Base-by-base conservation (phyloP, 352 stramenopile genomes). In the Globisporangium rhizosaccharum region DNA sequence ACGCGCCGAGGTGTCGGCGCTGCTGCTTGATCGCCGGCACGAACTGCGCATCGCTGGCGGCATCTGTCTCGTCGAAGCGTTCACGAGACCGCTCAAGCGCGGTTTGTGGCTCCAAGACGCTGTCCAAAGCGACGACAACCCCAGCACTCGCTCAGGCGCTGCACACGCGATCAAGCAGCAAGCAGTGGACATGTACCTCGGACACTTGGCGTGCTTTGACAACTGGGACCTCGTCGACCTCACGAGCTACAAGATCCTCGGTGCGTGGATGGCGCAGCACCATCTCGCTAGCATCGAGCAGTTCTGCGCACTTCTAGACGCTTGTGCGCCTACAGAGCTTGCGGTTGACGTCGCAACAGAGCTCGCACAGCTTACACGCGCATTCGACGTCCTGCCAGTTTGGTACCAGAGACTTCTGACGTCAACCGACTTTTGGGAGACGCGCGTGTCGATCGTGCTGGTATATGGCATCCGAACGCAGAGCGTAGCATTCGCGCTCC, bases 171-270 rank as follows among this genome's bases (percentile, higher is more conserved):
- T 33, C 53, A 18, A 37, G 11, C 51, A 45, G 41, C 17, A 28
- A 23, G 37, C 62, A 5, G 28, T 39, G 1, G 39, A 39, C 11
- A 36, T 67, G 14, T 67, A 67, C 59, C 48, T 70, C 45, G 33
- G 50, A 11, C 42, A 70, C 51, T 30, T 65, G 10, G 26, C 44
- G 11, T 51, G 50, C 37, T 67, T 59, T 25, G 48, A 67, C 47
- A 67, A 70, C 56, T 70, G 63, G 63, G 63, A 67, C 20, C 49
- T 70, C 30, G 53, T 70, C 0, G 63, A 70, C 9, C 0, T 53
- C 12, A 62, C 59, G n/a, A 28, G 59, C 42, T 63, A 63, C 39
- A 56, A 61, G 47, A 68, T 56, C 11, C 51, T 70, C 26, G 52
- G 63, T 12, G 14, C 56, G 1, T 53, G 41, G 28, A 55, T 70